Evolutionary conservation across 768 basidiomycete genomes (phyloP).

Genomic region (Suillus brevipes): DNA sequence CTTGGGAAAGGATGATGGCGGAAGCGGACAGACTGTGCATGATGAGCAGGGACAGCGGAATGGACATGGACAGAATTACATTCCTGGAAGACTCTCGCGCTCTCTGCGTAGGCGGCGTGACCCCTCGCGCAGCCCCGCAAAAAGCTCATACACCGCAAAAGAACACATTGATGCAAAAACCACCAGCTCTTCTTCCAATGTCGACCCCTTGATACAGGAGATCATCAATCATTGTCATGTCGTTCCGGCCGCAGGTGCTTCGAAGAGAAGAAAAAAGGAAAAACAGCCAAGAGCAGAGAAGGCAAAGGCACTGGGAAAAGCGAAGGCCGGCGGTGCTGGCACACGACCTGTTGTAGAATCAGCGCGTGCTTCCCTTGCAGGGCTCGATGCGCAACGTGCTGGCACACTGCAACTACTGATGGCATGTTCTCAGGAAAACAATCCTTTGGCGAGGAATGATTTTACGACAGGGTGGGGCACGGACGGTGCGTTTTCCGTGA

Average conservation of each 20-base stretch:
- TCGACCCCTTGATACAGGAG: background rate
- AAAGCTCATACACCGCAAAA: background rate
- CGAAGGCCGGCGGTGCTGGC: background rate
- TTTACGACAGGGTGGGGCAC: constrained; percentile 22
- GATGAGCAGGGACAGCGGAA: background rate
- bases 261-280: background rate
- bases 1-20: background rate
- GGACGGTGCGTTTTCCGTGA: constrained; percentile 22
- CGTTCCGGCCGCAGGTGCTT: background rate
- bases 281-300: background rate
- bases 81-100: background rate
- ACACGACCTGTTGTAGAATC: background rate
- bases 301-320: background rate
- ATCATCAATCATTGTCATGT: too few relatives aligned
- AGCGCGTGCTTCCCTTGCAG: constrained; percentile 1
- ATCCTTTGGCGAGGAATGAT: constrained; percentile 1
- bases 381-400: background rate
- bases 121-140: background rate
- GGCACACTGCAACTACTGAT: background rate
- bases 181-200: background rate
- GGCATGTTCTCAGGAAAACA: background rate
- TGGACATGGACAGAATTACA: background rate
- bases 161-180: background rate
- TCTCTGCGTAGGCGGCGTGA: background rate
- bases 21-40: background rate